Conservation (phyloP, 23 red algal species). For the Gracilaria vermiculophylla region DNA sequence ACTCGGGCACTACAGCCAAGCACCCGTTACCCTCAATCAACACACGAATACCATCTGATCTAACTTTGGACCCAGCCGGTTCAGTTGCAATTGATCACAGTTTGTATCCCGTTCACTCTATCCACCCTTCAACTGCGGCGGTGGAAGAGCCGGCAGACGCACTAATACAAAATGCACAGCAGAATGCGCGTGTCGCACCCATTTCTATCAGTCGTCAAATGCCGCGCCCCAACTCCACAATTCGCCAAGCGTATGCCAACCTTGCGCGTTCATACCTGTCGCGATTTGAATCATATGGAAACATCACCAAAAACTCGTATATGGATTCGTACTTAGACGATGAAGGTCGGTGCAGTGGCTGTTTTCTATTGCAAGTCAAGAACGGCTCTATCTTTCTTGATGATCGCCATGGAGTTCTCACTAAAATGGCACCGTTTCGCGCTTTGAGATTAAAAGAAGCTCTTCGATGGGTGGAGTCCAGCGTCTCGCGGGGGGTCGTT, state of each 20-base stretch:
- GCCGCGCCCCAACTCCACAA: not conserved
- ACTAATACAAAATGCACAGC: too few species aligned
- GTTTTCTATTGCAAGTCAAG: constrained; percentile 60
- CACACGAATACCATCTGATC: not conserved
- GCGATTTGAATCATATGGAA: not conserved
- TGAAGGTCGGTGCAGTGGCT: not conserved
- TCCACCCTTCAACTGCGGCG: not conserved
- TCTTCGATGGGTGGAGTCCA: constrained; percentile 24
- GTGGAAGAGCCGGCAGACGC: not conserved
- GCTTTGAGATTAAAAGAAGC: constrained; percentile 52
- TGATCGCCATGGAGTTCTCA: constrained; percentile 41
- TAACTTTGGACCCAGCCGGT: not conserved
- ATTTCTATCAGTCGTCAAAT: not conserved
- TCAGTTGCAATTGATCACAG: not conserved
- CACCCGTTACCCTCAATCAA: not conserved
- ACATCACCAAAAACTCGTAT: constrained; percentile 23
- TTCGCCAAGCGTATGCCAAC: constrained; percentile 23
- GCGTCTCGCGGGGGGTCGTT: constrained; percentile 27
- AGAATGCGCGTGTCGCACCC: not conserved
- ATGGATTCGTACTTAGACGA: constrained; percentile 3
- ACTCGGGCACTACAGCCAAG: not conserved
- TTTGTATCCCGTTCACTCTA: not conserved
- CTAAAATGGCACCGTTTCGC: constrained; percentile 41
- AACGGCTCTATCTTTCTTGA: constrained; percentile 38
- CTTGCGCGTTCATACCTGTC: constrained; percentile 26